Evolutionary conservation across 2,329 filamentous ascomycete genomes (phyloP).

Genomic region (Alternaria brassicicola): DNA sequence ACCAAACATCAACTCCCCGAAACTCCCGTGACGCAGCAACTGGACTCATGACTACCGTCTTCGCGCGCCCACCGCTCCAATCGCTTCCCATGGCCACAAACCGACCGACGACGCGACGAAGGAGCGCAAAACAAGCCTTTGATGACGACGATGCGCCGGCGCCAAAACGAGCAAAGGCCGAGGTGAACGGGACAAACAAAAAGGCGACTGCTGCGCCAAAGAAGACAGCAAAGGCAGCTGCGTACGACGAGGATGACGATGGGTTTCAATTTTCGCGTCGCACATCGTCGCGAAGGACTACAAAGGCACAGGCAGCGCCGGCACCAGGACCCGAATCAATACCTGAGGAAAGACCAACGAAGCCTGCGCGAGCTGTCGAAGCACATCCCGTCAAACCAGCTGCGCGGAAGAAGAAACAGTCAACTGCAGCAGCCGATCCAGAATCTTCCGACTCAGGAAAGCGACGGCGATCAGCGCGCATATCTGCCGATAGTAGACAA

Average conservation of each 20-base stretch:
- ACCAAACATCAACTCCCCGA: constrained; percentile 31
- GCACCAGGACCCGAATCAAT: constrained; percentile 34
- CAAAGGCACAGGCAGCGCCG: constrained; percentile 42
- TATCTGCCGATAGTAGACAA: constrained; percentile 53
- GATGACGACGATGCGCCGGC: constrained; percentile 54
- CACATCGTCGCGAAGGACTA: constrained; percentile 42
- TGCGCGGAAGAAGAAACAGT: constrained; percentile 40
- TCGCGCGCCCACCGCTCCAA: constrained; percentile 52
- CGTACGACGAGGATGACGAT: constrained; percentile 56
- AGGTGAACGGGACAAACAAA: constrained; percentile 48
- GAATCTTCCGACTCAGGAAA: constrained; percentile 36
- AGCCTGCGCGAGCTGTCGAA: constrained; percentile 25
- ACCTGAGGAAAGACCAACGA: constrained; percentile 35
- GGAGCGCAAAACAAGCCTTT: constrained; percentile 54
- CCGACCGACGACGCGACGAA: constrained; percentile 51
- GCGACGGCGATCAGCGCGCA: constrained; percentile 53
- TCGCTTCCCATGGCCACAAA: constrained; percentile 57
- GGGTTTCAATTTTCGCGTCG: constrained; percentile 57
- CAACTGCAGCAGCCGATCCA: constrained; percentile 29
- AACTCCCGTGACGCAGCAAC: constrained; percentile 31
- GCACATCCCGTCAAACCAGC: constrained; percentile 18
- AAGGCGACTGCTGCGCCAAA: constrained; percentile 43
- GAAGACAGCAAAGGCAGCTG: constrained; percentile 49
- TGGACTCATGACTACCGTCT: constrained; percentile 46
- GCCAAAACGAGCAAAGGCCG: constrained; percentile 52